phyloP scores from a whole-genome alignment of 768 basidiomycete genomes.

The Pulveroboletus sp. region DNA sequence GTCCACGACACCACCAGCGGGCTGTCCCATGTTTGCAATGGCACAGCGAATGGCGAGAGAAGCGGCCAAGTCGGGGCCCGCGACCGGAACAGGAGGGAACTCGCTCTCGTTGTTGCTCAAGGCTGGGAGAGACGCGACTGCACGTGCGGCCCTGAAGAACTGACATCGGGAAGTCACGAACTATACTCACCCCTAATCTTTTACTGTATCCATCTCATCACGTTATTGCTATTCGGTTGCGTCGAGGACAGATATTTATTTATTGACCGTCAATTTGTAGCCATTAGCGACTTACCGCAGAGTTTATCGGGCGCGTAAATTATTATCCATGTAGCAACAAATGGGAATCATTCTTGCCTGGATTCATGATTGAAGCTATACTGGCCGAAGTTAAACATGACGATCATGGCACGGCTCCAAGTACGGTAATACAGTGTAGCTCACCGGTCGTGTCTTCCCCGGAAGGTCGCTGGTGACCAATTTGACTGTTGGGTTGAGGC shows the following conservation, averaged over 20 bases:
- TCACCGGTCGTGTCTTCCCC: too few relatives aligned
- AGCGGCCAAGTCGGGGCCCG: constrained; percentile 44
- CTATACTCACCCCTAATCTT: constrained; percentile 10
- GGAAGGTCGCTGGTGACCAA: too few relatives aligned
- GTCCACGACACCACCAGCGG: constrained; percentile 43
- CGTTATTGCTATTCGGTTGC: not conserved
- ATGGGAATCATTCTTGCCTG: not conserved
- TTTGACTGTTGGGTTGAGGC: too few relatives aligned
- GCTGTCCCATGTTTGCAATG: constrained; percentile 54
- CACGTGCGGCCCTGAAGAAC: constrained; percentile 48
- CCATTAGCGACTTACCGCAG: constrained; percentile 20
- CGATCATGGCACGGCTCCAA: too few relatives aligned
- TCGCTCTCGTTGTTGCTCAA: constrained; percentile 79
- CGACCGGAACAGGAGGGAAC: constrained; percentile 88
- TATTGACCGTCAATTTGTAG: constrained; percentile 28
- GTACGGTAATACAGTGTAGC: too few relatives aligned
- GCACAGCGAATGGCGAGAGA: constrained; percentile 43
- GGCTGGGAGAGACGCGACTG: constrained; percentile 84
- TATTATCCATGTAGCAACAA: constrained; percentile 20
- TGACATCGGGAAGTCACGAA: constrained; percentile 3
- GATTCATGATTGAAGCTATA: not conserved
- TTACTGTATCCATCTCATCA: constrained; percentile 2
- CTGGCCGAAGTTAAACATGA: not conserved
- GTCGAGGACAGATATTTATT: constrained; percentile 23
- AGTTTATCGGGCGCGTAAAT: constrained; percentile 3